Evolutionary conservation across 2,329 filamentous ascomycete genomes (phyloP).

Genomic region (Venturia effusa): DNA sequence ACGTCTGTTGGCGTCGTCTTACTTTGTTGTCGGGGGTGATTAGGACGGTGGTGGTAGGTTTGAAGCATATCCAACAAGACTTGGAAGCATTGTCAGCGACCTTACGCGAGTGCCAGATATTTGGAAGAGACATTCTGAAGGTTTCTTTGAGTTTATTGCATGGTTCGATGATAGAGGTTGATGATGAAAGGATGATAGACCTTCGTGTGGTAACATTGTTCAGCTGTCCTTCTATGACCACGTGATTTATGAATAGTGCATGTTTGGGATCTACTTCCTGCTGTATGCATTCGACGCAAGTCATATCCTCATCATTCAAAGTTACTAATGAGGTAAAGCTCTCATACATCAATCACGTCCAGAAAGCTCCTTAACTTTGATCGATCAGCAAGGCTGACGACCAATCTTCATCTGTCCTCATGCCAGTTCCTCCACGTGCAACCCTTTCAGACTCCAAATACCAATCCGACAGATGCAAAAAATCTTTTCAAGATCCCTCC

Average conservation of each 20-base stretch:
- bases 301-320: neutral
- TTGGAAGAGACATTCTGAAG: constrained; percentile 41
- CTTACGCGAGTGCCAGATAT: constrained; percentile 73
- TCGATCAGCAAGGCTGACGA: neutral
- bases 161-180: neutral
- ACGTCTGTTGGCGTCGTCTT: constrained; percentile 15
- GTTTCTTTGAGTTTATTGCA: neutral
- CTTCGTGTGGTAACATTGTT: neutral
- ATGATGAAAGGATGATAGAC: neutral
- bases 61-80: constrained; percentile 85
- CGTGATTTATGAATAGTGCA: neutral
- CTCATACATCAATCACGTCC: neutral
- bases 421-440: neutral
- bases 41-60: constrained; percentile 74
- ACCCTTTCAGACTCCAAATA: neutral
- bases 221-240: neutral
- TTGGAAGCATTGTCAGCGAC: constrained; percentile 78
- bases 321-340: neutral
- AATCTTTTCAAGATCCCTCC: neutral
- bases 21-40: constrained; percentile 88
- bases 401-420: neutral
- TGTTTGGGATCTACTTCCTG: neutral
- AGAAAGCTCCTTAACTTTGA: neutral
- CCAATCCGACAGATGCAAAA: neutral
- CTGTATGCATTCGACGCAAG: too few relatives aligned